phyloP scores from a whole-genome alignment of 768 basidiomycete genomes.

The Rhodotorula babjevae region DNA sequence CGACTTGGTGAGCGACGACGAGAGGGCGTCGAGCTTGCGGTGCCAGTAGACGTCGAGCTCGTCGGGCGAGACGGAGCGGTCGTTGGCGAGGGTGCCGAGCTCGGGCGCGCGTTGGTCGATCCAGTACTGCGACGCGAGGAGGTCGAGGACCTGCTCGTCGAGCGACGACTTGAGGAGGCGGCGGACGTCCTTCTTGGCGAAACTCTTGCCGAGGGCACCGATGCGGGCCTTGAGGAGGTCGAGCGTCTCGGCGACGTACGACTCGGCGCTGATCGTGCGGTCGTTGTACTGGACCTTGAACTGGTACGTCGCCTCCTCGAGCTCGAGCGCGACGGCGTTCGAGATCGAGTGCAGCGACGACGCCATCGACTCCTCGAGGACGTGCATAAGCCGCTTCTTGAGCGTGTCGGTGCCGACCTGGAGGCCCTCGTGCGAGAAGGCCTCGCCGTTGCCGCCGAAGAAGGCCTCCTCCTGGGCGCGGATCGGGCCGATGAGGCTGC shows the following conservation, averaged over 20 bases:
- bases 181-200: constrained; percentile 82
- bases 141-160: constrained; percentile 94
- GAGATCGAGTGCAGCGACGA: constrained; percentile 91
- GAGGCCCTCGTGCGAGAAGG: constrained; percentile 48
- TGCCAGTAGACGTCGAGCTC: constrained; percentile 57
- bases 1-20: constrained; percentile 86
- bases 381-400: constrained; percentile 86
- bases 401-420: constrained; percentile 91
- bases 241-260: constrained; percentile 95
- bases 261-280: constrained; percentile 85
- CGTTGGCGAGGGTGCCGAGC: constrained; percentile 63
- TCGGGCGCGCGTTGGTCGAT: constrained; percentile 78
- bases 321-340: constrained; percentile 92
- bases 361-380: constrained; percentile 95
- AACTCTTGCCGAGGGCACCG: constrained; percentile 75
- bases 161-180: constrained; percentile 84
- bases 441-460: constrained; percentile 49
- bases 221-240: constrained; percentile 83
- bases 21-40: constrained; percentile 92
- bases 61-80: constrained; percentile 58
- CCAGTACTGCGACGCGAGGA: constrained; percentile 97
- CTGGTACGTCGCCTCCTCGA: constrained; percentile 95
- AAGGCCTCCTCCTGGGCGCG: constrained; percentile 53
- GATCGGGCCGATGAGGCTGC: constrained; percentile 50
- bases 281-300: constrained; percentile 99